Percentiles rank a stretch among this genome's conserved stretches.
These are phyloP conservation scores for Fusarium mangiferae DNA, from an alignment of 2,329 filamentous ascomycete species.

Conservation along the genomic window DNA sequence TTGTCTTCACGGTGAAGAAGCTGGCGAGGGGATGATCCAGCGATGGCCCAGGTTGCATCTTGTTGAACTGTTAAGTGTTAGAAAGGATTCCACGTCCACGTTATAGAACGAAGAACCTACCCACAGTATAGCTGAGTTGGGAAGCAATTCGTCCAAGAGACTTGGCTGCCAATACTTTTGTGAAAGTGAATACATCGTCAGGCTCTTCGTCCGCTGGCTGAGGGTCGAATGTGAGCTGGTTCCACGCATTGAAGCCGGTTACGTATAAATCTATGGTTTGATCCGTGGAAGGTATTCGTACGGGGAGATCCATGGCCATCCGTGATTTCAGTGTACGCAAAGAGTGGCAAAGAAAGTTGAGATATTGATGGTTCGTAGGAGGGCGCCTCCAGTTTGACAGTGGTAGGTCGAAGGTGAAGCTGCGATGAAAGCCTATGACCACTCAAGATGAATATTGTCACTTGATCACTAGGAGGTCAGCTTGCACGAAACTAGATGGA, in stretches of 20 bases:
- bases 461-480: neutral
- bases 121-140: constrained; percentile 57
- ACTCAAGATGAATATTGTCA: neutral
- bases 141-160: constrained; percentile 50
- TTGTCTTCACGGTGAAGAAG: neutral
- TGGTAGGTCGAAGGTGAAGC: neutral
- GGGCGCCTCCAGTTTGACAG: neutral
- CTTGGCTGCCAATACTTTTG: constrained; percentile 52
- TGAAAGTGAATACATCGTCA: constrained; percentile 59
- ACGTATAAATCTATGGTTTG: constrained; percentile 61
- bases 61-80: constrained; percentile 31
- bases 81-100: neutral
- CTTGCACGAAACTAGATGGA: neutral
- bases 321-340: too few relatives aligned
- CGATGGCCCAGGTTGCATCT: constrained; percentile 31
- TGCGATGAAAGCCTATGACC: neutral
- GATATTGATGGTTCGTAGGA: neutral
- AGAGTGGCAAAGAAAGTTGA: too few relatives aligned
- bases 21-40: constrained; percentile 20
- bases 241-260: constrained; percentile 68
- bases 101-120: constrained; percentile 44
- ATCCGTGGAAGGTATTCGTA: neutral
- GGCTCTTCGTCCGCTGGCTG: constrained; percentile 47
- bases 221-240: constrained; percentile 58
- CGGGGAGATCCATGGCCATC: constrained; percentile 16